Base-by-base conservation (phyloP, 371 early-diverging fungal species). In the Apophysomyces ossiformis region DNA sequence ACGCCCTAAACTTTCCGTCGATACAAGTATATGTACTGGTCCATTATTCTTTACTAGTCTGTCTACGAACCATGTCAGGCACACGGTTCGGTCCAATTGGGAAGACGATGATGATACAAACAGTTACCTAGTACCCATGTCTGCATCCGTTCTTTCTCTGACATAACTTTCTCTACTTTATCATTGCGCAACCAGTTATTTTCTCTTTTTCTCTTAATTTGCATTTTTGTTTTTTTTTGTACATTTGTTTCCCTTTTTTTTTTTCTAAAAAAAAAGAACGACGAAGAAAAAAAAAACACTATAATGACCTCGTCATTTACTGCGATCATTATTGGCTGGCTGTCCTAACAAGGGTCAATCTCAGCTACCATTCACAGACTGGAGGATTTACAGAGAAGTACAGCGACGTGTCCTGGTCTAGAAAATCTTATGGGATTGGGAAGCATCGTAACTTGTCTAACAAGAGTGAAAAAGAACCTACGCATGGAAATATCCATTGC, bases 41-140 rank as follows among this genome's bases (percentile, higher is more conserved):
- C 68, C 68, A 50, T 61, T 68, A n/a, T 63, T 68, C 60, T 63
- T 68, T 37, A 68, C 68, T n/a, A 68, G 57, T 21, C 44, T 68
- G 16, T 68, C 68, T 5, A 68, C 68, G 21, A 61, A 67, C 38
- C 67, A 67, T 58, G 47, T 45, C 36, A 45, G 54, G 54, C 54
- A 50, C 54, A 50, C 21, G 54, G 54, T 50, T 50, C 54, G 21
- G 54, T 50, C 54, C 18, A 50, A 50, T 50, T 50, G 47, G 21
- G 37, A 36, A 39, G 26, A 59, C n/a, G 38, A 50, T 32, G 60
- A 58, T 37, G 60, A 68, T 38, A 64, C 63, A 16, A 64, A 50
- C 58, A 56, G 58, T 16, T 68, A 57, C 41, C 37, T 68, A 50
- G 68, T 68, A 6, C 68, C 68, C 35, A 60, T 68, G 56, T 68